phyloP scores from a whole-genome alignment of 305 asterid species.

The Fraxinus baroniana region DNA sequence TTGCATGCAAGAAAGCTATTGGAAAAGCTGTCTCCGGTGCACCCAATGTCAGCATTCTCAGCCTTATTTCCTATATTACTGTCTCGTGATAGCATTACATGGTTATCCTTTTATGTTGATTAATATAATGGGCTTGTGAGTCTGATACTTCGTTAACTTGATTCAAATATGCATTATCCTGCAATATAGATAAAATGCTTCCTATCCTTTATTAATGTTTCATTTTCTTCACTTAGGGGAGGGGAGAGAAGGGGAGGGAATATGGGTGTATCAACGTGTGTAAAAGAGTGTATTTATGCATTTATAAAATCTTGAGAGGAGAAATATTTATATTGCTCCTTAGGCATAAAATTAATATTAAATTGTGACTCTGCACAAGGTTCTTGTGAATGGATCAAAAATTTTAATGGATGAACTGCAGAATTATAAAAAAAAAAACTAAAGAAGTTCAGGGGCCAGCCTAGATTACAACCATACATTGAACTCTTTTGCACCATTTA shows the following conservation, averaged over 20 bases:
- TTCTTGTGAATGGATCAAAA: neutral
- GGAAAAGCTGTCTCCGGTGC: slow-evolving; percentile 76
- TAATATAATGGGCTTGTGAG: neutral
- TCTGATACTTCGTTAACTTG: neutral
- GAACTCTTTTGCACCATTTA: neutral
- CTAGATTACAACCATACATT: neutral
- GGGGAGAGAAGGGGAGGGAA: neutral
- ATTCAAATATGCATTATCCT: neutral
- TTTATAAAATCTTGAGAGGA: neutral
- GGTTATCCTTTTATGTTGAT: neutral
- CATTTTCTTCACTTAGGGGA: neutral
- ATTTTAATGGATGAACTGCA: neutral
- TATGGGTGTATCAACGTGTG: neutral
- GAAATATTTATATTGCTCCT: neutral
- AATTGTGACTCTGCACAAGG: neutral
- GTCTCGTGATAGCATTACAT: neutral
- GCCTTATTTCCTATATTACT: neutral
- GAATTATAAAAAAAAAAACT: neutral
- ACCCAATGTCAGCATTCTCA: slow-evolving; percentile 63
- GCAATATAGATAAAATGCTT: neutral
- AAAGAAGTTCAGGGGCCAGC: neutral
- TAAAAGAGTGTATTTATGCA: neutral
- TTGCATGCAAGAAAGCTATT: slow-evolving; percentile 80
- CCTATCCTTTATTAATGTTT: neutral
- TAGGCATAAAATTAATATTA: neutral